Evolutionary conservation across 225 moss, liverwort and hornwort species (phyloP).

Genomic region (Lunularia cruciata): DNA sequence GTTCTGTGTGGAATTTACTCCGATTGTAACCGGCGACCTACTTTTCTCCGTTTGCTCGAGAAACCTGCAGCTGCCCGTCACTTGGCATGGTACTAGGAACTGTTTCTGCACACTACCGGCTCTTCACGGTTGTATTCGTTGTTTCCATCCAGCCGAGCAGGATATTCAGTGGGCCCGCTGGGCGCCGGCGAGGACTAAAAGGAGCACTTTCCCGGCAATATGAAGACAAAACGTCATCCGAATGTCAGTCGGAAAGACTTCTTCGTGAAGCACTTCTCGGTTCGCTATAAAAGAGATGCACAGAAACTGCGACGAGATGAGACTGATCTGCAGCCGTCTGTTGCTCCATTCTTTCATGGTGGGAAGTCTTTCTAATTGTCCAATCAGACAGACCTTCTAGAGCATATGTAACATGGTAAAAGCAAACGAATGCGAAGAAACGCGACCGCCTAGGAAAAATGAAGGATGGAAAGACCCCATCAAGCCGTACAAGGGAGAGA

Average conservation of each 20-base stretch:
- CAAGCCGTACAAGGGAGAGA: too few species aligned
- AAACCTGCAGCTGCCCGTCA: background rate
- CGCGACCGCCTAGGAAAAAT: too few species aligned
- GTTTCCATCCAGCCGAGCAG: too few species aligned
- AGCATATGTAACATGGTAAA: too few species aligned
- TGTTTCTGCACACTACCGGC: background rate
- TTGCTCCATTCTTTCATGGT: background rate
- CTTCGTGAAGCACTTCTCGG: too few species aligned
- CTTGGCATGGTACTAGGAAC: background rate
- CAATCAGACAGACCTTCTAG: too few species aligned
- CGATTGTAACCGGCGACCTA: background rate
- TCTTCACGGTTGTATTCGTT: background rate
- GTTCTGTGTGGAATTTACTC: too few species aligned
- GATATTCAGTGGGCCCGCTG: background rate
- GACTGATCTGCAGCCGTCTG: background rate
- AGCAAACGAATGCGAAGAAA: too few species aligned
- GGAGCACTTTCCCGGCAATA: slow-evolving; percentile 1
- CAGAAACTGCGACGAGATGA: background rate
- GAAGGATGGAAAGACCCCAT: too few species aligned
- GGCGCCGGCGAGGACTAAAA: background rate
- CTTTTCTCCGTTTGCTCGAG: background rate
- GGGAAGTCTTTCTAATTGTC: background rate
- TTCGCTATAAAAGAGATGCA: background rate
- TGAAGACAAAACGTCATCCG: background rate
- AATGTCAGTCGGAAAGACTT: background rate